Conservation (phyloP, 2,329 filamentous ascomycete genomes). For the Aspergillus cejpii region DNA sequence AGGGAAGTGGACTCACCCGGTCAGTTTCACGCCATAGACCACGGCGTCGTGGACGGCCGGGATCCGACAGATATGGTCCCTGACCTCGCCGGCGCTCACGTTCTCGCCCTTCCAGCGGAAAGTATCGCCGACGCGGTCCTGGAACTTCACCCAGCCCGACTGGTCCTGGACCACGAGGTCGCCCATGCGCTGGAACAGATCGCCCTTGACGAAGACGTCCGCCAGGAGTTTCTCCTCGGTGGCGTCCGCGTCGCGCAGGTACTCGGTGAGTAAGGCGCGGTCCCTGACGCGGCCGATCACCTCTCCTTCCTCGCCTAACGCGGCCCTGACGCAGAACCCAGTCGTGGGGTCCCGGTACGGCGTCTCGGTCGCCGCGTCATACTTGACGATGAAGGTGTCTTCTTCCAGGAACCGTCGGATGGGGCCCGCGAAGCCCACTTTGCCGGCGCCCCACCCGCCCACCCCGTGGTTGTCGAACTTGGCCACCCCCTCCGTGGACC, state of each 20-base stretch:
- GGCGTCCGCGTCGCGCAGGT: conserved; percentile 38
- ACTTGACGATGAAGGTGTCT: conserved; percentile 40
- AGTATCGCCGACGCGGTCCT: conserved; percentile 40
- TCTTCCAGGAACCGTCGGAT: conserved; percentile 38
- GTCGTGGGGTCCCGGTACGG: conserved; percentile 41
- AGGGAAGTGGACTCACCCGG: conserved; percentile 24
- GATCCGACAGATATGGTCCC: conserved; percentile 41
- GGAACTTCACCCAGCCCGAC: conserved; percentile 42
- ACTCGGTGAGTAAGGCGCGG: conserved; percentile 38
- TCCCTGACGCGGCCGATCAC: conserved; percentile 41
- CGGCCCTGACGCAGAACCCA: conserved; percentile 38
- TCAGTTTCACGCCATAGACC: conserved; percentile 42
- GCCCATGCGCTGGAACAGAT: conserved; percentile 42
- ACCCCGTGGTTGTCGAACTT: conserved; percentile 42
- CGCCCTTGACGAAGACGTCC: conserved; percentile 43
- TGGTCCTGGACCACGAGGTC: conserved; percentile 41
- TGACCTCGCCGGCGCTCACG: conserved; percentile 42
- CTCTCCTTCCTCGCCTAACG: conserved; percentile 40
- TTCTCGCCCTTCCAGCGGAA: conserved; percentile 43
- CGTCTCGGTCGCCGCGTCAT: conserved; percentile 39
- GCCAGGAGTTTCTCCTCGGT: conserved; percentile 42
- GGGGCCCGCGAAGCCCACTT: conserved; percentile 41
- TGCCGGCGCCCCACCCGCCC: conserved; percentile 40
- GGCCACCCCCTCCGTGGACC: conserved; percentile 43
- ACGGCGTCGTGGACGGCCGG: conserved; percentile 40